Evolutionary conservation across 1,284 basidiomycete species (phyloP).

Genomic region (Irpex lacteus): DNA sequence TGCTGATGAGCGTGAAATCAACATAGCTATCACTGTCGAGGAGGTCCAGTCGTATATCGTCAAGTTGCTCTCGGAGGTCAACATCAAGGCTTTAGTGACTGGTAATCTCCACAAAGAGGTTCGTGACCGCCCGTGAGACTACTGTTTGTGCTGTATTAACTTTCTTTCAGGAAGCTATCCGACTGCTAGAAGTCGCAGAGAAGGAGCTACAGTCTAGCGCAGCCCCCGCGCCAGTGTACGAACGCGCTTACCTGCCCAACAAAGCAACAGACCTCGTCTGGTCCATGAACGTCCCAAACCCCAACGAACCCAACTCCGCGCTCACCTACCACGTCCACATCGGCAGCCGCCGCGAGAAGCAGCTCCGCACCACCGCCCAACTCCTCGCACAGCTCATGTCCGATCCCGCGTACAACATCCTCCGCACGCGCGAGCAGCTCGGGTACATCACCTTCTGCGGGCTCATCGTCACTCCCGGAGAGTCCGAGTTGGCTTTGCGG

Average conservation of each 20-base stretch:
- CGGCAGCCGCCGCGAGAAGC: constrained; percentile 58
- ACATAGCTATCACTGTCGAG: constrained; percentile 62
- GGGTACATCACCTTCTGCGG: constrained; percentile 84
- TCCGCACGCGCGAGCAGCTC: constrained; percentile 96
- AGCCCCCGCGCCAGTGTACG: constrained; percentile 52
- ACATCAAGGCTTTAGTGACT: constrained; percentile 76
- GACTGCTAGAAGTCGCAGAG: constrained; percentile 74
- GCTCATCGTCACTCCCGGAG: constrained; percentile 53
- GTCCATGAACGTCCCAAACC: constrained; percentile 75
- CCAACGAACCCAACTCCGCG: constrained; percentile 85
- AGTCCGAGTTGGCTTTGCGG: constrained; percentile 77
- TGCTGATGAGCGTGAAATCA: background rate
- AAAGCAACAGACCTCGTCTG: constrained; percentile 73
- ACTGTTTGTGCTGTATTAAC: background rate
- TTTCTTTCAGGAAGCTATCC: constrained; percentile 64
- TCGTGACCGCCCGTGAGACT: constrained; percentile 7
- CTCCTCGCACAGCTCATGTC: constrained; percentile 76
- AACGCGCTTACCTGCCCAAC: constrained; percentile 69
- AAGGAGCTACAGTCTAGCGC: constrained; percentile 59
- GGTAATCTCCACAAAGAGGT: constrained; percentile 88
- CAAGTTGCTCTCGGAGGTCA: constrained; percentile 65
- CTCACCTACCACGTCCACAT: constrained; percentile 80
- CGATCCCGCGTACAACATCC: constrained; percentile 91
- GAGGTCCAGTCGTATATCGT: constrained; percentile 72
- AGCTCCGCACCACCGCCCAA: constrained; percentile 54